Evolutionary conservation across 495 filamentous ascomycete genomes (phyloP), one percentile per base, ranked within the genome.

Genomic region (Hyaloscypha variabilis): DNA sequence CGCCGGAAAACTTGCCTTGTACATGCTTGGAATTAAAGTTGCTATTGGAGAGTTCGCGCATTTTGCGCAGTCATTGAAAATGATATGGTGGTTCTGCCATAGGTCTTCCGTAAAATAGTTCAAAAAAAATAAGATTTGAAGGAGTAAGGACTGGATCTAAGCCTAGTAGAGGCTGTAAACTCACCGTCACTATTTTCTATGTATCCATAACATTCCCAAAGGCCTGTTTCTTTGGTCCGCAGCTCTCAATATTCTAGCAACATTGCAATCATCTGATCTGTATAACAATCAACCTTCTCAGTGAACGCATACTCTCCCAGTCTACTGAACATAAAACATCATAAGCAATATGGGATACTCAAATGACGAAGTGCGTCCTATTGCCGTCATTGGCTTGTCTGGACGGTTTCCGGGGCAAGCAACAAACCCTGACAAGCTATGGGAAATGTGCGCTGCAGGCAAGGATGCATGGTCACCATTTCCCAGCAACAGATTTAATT

Each of bases 381-480:
- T 88, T 62, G 87, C 86, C n/a, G 81, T 89, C 30, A 75, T 89
- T 54, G 85, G 86, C 39, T 80, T 89, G 77, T 80, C 81, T 25
- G 88, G 84, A 65, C 82, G 85, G 29, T 84, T 90, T 63, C 86
- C 88, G 10, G 86, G 81, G 6, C 80, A 83, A 64, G 82, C 81
- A 51, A 77, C 77, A 39, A 80, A 71, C 63, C 81, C 82, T 17
- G 77, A 79, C 39, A 78, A 77, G 54, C 79, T 90, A 60, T 90
- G 87, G 87, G 71, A 87, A 39, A 58, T 80, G 55, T 61, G 80
- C 46, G 70, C 77, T 26, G 62, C 73, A 29, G 79, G 88, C 66
- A 69, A 85, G 54, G 68, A 75, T 29, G 74, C 76, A 11, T 72
- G 74, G 72, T 76, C 76, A 5, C 67, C 76, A 11, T 72, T 83